These are phyloP conservation scores for Chrysoporthe austroafricana DNA, from an alignment of 2,329 filamentous ascomycete genomes.

Conservation along the genomic window DNA sequence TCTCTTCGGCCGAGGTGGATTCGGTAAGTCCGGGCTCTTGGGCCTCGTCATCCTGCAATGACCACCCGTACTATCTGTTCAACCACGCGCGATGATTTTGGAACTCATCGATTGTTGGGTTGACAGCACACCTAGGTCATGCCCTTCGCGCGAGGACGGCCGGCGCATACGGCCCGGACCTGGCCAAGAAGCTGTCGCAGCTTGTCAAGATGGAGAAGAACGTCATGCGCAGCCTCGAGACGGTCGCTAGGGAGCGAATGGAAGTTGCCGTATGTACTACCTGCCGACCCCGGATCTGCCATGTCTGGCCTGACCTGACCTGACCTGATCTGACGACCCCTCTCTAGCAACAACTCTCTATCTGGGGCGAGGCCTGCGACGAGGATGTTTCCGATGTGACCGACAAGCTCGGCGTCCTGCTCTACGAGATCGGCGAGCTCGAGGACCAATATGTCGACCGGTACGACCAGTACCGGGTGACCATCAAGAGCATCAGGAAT, in stretches of 20 bases:
- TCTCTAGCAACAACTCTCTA: constrained; percentile 90
- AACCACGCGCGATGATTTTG: constrained; percentile 3
- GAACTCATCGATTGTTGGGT: constrained; percentile 19
- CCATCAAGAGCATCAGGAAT: constrained; percentile 99
- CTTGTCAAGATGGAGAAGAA: constrained; percentile 99
- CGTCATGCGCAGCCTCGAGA: constrained; percentile 97
- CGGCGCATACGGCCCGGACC: constrained; percentile 79
- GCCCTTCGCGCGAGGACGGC: constrained; percentile 74
- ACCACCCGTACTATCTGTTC: neutral
- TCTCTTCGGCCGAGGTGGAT: constrained; percentile 82
- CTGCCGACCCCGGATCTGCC: neutral
- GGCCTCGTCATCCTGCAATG: neutral
- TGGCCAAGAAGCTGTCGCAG: constrained; percentile 96
- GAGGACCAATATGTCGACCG: constrained; percentile 98
- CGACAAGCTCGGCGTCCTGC: constrained; percentile 95
- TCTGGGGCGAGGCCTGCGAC: constrained; percentile 95
- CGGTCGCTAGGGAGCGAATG: constrained; percentile 95
- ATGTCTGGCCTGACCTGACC: neutral
- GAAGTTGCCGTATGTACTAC: constrained; percentile 81
- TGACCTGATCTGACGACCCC: constrained; percentile 22
- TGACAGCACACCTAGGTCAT: constrained; percentile 54
- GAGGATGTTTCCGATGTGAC: constrained; percentile 99
- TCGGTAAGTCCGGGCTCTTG: constrained; percentile 67
- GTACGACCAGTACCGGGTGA: constrained; percentile 98
- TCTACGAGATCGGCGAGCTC: constrained; percentile 98